These are phyloP conservation scores for Emergomyces orientalis DNA, from an alignment of 2,329 filamentous ascomycete genomes.

Conservation along the genomic window DNA sequence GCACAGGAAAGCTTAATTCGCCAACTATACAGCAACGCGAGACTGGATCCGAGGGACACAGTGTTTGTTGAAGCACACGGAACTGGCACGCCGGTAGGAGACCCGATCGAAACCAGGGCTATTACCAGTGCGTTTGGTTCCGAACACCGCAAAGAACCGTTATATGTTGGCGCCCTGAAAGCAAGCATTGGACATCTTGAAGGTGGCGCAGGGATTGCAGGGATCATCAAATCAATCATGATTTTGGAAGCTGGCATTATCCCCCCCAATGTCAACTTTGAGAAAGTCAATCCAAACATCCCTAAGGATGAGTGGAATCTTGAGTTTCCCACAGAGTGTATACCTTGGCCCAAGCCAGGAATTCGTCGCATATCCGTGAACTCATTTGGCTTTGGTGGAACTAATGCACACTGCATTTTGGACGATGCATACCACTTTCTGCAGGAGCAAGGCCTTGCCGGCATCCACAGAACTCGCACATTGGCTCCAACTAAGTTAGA, in stretches of 20 bases:
- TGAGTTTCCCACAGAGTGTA: constrained; percentile 15
- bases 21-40: constrained; percentile 18
- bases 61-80: constrained; percentile 24
- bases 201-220: constrained; percentile 15
- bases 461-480: constrained; percentile 10
- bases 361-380: constrained; percentile 25
- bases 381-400: constrained; percentile 26
- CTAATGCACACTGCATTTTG: constrained; percentile 22
- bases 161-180: constrained; percentile 14
- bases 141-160: constrained; percentile 2
- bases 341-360: constrained; percentile 21
- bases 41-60: constrained; percentile 10
- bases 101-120: constrained; percentile 16
- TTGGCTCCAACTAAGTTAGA: constrained; percentile 1
- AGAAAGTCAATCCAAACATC: constrained; percentile 22
- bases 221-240: constrained; percentile 18
- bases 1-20: constrained; percentile 22
- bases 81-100: constrained; percentile 32
- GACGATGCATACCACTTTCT: constrained; percentile 16
- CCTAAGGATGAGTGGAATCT: constrained; percentile 17
- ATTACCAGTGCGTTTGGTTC: constrained; percentile 12
- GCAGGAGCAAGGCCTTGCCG: constrained; percentile 3
- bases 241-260: constrained; percentile 17
- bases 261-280: constrained; percentile 19
- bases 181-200: constrained; percentile 17